Conservation (phyloP, 768 basidiomycete species). For the Auriscalpium microsporum region DNA sequence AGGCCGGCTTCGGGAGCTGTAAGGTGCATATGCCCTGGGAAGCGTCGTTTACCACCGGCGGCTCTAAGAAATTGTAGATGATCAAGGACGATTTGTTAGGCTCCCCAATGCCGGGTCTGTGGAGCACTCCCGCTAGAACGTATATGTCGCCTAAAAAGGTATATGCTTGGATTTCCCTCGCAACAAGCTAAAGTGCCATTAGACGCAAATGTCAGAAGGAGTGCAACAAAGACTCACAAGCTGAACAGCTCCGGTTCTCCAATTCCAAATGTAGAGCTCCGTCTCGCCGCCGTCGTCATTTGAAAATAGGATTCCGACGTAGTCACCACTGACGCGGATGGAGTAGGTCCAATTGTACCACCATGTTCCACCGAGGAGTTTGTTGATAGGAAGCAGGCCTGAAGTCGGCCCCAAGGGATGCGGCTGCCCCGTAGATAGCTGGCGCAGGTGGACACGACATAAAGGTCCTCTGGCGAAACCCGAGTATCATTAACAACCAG, state of each 20-base stretch:
- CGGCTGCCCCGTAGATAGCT: conserved; percentile 5
- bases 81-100: conserved; percentile 2
- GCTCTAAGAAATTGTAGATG: not conserved
- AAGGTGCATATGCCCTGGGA: conserved; percentile 1
- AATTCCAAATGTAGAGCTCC: conserved; percentile 12
- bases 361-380: not conserved
- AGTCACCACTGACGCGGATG: conserved; percentile 9
- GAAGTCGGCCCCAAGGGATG: conserved; percentile 1
- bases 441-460: conserved; percentile 1
- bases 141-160: conserved; percentile 2
- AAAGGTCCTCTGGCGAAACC: not conserved
- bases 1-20: not conserved
- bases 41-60: not conserved
- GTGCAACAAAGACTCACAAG: not conserved
- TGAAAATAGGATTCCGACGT: conserved; percentile 7
- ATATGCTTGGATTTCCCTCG: conserved; percentile 1
- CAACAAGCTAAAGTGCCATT: not conserved
- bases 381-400: conserved; percentile 6
- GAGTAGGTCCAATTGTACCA: conserved; percentile 1
- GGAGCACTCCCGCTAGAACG: conserved; percentile 4
- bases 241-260: conserved; percentile 8
- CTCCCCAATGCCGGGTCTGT: not conserved
- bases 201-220: not conserved
- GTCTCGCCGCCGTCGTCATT: not conserved
- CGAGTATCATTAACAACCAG: not conserved